Conservation (phyloP, 208 protist species). For the Crithidia mellificae region DNA sequence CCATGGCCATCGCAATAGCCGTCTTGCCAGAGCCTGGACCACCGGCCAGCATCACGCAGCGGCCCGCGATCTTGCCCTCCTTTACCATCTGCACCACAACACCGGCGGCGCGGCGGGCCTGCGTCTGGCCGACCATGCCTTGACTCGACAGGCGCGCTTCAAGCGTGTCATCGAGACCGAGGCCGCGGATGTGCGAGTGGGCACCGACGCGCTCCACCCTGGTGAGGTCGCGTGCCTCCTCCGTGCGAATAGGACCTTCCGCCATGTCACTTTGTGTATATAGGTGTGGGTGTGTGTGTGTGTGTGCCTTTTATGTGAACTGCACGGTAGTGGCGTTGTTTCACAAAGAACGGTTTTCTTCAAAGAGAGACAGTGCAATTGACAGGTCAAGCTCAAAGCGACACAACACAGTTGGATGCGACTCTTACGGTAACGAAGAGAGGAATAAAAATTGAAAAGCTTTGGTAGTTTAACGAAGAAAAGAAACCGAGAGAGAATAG, state of each 20-base stretch:
- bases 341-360: no score
- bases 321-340: no score
- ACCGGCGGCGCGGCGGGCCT: slow-evolving; percentile 90
- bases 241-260: slow-evolving; percentile 76
- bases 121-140: slow-evolving; percentile 99
- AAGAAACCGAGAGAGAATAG: not conserved
- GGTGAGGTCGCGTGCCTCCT: slow-evolving; percentile 96
- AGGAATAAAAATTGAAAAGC: no score
- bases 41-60: slow-evolving; percentile 99
- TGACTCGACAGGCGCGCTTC: slow-evolving; percentile 94
- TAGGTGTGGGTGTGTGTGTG: not conserved
- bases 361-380: no score
- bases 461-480: not conserved
- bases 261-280: slow-evolving; percentile 39
- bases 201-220: slow-evolving; percentile 97
- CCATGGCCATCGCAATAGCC: slow-evolving; percentile 99
- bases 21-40: slow-evolving; percentile 98
- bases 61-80: slow-evolving; percentile 99
- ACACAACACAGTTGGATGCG: no score
- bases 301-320: no score
- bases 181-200: slow-evolving; percentile 99
- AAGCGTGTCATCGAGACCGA: slow-evolving; percentile 98
- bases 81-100: slow-evolving; percentile 98
- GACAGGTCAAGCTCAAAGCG: no score
- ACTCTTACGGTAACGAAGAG: no score